Base-by-base conservation (phyloP, 805 yeast species). In the Huiozyma sinensis region DNA sequence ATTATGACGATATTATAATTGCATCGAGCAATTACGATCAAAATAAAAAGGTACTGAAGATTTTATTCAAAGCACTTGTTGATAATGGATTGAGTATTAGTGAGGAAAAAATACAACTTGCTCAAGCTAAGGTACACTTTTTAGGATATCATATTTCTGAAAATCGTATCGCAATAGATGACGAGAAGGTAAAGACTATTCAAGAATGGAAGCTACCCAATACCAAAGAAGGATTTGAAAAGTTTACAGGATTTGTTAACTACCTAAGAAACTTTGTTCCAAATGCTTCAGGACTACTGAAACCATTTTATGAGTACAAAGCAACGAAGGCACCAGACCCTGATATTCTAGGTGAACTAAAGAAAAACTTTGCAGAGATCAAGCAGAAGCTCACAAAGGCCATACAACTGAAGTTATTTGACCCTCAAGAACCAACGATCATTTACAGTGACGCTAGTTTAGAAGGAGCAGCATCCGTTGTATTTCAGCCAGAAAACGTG, bases 181-280 rank as follows among this genome's bases (percentile, higher is more conserved):
- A 9, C n/a, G 38, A 31, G 27, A 32, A 33, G 27, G 28, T 13
- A 7, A 28, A 38, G 6, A 38, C 33, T 4, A 38, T 38, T 12
- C 13, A 32, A 32, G 33, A 38, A 2, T 43, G 42, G 42, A 24
- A 42, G 33, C 38, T 43, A 43, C 42, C 45, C 13, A 41, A 31
- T 12, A 32, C 12, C 11, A 36, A 28, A 33, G 47, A 40, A 36
- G 41, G 44, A 4, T 8, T 41, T 6, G 28, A 24, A 44, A 40
- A 36, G n/a, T 44, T 40, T 30, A 38, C 37, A 5, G 44, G 44
- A 4, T 44, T 44, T 32, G 40, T 38, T 3, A 40, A 44, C 34
- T 41, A 40, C 33, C 47, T 44, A n/a, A n/a, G n/a, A n/a, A n/a
- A n/a, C n/a, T n/a, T n/a, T n/a, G 33, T 44, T 5, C 43, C 43